phyloP scores from a whole-genome alignment of 1,139 yeast genomes.

The Candida labiduridarum region DNA sequence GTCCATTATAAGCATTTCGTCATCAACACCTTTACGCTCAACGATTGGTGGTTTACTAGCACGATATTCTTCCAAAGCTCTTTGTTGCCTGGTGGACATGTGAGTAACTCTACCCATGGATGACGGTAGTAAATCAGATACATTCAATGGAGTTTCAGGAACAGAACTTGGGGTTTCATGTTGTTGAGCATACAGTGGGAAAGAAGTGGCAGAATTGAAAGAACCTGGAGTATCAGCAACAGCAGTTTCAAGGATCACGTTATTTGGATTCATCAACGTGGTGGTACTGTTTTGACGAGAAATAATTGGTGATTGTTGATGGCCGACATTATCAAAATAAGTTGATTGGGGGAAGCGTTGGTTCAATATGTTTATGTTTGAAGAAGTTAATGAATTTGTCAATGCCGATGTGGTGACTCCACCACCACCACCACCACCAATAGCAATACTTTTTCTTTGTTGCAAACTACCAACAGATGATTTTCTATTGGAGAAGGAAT shows the following conservation, averaged over 20 bases:
- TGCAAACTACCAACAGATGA: conserved; percentile 16
- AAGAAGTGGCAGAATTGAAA: conserved; percentile 24
- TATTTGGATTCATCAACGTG: conserved; percentile 14
- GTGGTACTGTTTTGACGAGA: conserved; percentile 17
- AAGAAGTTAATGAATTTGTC: conserved; percentile 27
- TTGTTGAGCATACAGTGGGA: conserved; percentile 10
- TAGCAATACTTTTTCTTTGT: conserved; percentile 12
- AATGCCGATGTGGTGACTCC: conserved; percentile 10
- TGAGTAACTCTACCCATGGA: conserved; percentile 1
- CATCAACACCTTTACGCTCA: conserved; percentile 17
- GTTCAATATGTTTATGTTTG: conserved; percentile 31
- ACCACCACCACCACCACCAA: neutral
- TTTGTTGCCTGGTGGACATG: conserved; percentile 7
- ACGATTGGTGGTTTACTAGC: conserved; percentile 16
- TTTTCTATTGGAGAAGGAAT: conserved; percentile 21
- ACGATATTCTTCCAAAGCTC: conserved; percentile 16
- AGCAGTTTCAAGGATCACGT: conserved; percentile 6
- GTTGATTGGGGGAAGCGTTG: conserved; percentile 25
- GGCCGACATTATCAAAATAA: conserved; percentile 31
- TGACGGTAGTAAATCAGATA: conserved; percentile 22
- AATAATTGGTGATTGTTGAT: conserved; percentile 15
- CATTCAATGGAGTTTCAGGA: conserved; percentile 24
- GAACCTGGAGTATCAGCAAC: conserved; percentile 28
- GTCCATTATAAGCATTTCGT: conserved; percentile 16
- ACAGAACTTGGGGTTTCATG: conserved; percentile 15